phyloP scores from a whole-genome alignment of 768 basidiomycete genomes.

The Suillus clintonianus region DNA sequence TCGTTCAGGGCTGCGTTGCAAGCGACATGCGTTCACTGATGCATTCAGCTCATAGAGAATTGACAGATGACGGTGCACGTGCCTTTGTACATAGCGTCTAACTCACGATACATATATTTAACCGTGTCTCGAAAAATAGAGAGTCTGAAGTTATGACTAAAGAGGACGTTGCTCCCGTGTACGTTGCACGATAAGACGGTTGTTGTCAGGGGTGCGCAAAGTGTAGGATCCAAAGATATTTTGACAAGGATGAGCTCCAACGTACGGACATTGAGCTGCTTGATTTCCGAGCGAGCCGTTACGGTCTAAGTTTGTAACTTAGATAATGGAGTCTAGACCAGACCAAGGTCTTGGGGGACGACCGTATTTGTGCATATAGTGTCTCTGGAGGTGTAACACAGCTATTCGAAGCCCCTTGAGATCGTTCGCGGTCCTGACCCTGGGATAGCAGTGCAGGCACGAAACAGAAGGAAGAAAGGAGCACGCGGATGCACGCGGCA shows the following conservation, averaged over 20 bases:
- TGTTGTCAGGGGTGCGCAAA: not conserved
- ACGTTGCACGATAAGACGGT: not conserved
- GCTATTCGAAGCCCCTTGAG: not conserved
- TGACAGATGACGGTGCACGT: not conserved
- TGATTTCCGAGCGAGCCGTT: not conserved
- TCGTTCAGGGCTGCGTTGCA: not conserved
- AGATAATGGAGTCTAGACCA: not conserved
- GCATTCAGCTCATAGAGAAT: too few relatives aligned
- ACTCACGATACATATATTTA: not conserved
- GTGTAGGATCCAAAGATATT: not conserved
- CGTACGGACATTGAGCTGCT: not conserved
- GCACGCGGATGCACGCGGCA: slow-evolving; percentile 1
- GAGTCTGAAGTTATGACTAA: not conserved
- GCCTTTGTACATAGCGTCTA: not conserved
- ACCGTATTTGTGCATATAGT: not conserved
- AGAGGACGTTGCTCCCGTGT: not conserved
- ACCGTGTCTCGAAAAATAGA: not conserved
- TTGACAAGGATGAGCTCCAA: not conserved
- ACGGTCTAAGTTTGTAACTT: not conserved
- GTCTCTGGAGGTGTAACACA: not conserved
- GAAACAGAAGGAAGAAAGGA: not conserved
- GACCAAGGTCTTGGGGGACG: not conserved
- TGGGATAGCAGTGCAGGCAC: slow-evolving; percentile 1
- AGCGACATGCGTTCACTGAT: too few relatives aligned
- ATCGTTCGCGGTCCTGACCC: not conserved